These are phyloP conservation scores for Ceratocystis harringtonii DNA, from an alignment of 2,329 filamentous ascomycete species.

Conservation along the genomic window DNA sequence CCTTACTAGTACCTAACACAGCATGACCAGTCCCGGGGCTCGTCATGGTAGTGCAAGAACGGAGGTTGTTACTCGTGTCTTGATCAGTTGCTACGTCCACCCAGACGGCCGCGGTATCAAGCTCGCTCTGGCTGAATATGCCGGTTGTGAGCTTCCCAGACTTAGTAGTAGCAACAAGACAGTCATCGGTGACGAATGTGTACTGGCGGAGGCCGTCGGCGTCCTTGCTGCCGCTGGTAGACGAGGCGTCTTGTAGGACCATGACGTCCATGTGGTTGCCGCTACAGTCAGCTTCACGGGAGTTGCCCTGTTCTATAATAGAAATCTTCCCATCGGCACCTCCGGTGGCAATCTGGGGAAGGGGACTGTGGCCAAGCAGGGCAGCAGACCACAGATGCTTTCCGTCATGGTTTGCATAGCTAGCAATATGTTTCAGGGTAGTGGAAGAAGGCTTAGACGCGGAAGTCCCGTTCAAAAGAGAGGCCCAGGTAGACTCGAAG, in stretches of 20 bases:
- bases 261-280: slow-evolving; percentile 15
- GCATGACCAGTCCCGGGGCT: slow-evolving; percentile 27
- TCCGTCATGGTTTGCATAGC: slow-evolving; percentile 54
- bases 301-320: slow-evolving; percentile 26
- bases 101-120: slow-evolving; percentile 28
- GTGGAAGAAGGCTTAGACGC: neutral
- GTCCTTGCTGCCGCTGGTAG: slow-evolving; percentile 5
- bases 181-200: slow-evolving; percentile 40
- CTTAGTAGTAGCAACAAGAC: slow-evolving; percentile 43
- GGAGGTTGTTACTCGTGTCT: slow-evolving; percentile 26
- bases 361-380: slow-evolving; percentile 24
- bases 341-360: slow-evolving; percentile 48
- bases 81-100: slow-evolving; percentile 27
- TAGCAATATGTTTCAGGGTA: slow-evolving; percentile 36
- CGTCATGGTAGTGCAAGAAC: slow-evolving; percentile 34
- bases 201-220: slow-evolving; percentile 43
- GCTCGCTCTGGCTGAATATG: slow-evolving; percentile 33
- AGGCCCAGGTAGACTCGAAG: slow-evolving; percentile 24
- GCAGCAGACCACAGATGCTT: slow-evolving; percentile 83
- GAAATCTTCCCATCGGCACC: slow-evolving; percentile 66
- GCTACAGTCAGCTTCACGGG: neutral
- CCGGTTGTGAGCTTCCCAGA: slow-evolving; percentile 33
- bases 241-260: slow-evolving; percentile 6
- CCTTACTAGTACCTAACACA: slow-evolving; percentile 35
- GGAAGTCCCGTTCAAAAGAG: neutral